Percentiles rank a stretch among this genome's conserved stretches.
Evolutionary conservation across 2,329 filamentous ascomycete genomes (phyloP).

Genomic region (Fusarium sp.): DNA sequence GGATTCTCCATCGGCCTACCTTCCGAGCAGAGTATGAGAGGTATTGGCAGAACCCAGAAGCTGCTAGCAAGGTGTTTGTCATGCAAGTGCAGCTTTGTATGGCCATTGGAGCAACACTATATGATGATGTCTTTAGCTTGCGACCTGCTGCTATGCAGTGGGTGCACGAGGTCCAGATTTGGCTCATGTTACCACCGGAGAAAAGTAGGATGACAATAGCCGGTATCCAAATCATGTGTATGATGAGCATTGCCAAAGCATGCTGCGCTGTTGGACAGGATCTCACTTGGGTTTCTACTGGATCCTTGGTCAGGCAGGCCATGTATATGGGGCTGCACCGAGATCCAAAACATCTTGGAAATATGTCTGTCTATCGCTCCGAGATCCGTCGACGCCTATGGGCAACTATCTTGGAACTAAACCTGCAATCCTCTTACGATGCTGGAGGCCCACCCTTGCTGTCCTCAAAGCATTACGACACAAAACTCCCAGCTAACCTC

Average conservation of each 20-base stretch:
- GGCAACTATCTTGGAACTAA: conserved; percentile 66
- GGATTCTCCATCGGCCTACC: conserved; percentile 67
- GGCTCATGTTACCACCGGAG: conserved; percentile 59
- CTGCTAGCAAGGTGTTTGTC: conserved; percentile 57
- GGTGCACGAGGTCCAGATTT: conserved; percentile 64
- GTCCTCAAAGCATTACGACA: conserved; percentile 60
- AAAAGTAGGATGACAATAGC: conserved; percentile 62
- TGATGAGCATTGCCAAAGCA: conserved; percentile 62
- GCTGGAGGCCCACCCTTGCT: conserved; percentile 63
- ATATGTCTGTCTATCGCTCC: conserved; percentile 59
- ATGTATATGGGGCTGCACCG: conserved; percentile 69
- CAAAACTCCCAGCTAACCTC: conserved; percentile 60
- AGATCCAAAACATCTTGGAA: conserved; percentile 62
- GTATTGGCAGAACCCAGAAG: conserved; percentile 59
- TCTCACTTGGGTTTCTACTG: conserved; percentile 63
- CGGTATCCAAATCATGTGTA: conserved; percentile 63
- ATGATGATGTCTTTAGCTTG: conserved; percentile 58
- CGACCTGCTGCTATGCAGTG: conserved; percentile 59
- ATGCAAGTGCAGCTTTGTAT: conserved; percentile 66
- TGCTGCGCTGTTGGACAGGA: conserved; percentile 61
- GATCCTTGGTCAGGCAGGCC: conserved; percentile 63
- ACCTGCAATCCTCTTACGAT: conserved; percentile 62
- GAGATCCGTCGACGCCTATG: conserved; percentile 68
- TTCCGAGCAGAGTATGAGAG: conserved; percentile 65
- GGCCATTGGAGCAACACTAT: conserved; percentile 61